Base-by-base conservation (phyloP, 805 yeast species). In the Candida ulmi region DNA sequence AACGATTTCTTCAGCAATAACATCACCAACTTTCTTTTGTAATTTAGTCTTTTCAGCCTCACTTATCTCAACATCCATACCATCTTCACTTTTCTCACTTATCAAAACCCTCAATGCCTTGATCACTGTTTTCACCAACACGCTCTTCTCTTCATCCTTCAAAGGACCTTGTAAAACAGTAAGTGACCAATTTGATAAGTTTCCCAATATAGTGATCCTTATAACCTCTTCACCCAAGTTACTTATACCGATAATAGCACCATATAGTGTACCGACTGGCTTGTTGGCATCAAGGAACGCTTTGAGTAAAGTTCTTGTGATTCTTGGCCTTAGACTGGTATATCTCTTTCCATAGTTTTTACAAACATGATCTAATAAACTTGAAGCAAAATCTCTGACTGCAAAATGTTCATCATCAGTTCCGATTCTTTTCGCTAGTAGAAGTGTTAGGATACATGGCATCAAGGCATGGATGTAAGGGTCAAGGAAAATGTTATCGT, bases 391-490 rank as follows among this genome's bases (percentile, higher is more conserved):
- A 53, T 86, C 95, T 46, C 99, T 76, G 5, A 91, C 80, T 8
- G 83, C 87, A 32, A 51, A 44, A 32, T 50, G 55, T 11, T 51
- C 52, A 33, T 68, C 58, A 29, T 65, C 65, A 38, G 46, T 55
- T 23, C 97, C 97, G n/a, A 91, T 74, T 44, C 86, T 77, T 54
- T 88, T 88, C 2, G 98, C 97, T 36, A 93, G 71, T 33, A 93
- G 71, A 17, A 91, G 70, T 0, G 99, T 93, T 48, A 93, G 70
- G 26, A 93, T 82, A 44, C 96, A 87, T n/a, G 99, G 99, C 86
- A 93, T 88, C 50, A 93, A 67, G 1, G 96, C 91, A 65, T 95
- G 99, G 34, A 93, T 88, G 55, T 91, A 91, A 11, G 98, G 99
- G 50, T 91, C 97, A 44, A 91, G 71, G 52, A 88, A 91, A 30